Evolutionary conservation across 768 basidiomycete species (phyloP), one percentile per base, ranked within the genome.

Genomic region (Psilocybe subaeruginosa): DNA sequence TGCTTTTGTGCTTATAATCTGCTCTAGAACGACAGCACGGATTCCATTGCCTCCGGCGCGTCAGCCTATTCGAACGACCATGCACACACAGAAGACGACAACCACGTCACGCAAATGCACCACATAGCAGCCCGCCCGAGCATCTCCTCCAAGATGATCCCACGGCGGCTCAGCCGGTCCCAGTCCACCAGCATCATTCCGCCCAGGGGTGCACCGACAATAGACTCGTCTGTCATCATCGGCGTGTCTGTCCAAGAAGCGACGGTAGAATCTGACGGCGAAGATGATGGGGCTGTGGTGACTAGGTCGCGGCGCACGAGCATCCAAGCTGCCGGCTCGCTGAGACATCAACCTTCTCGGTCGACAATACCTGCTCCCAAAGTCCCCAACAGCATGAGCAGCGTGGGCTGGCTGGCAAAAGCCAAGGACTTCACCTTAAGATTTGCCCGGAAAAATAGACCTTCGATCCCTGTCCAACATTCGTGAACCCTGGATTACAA

Each of bases 231-330:
- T 57, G 62, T 81, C 63, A 72, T 81, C 48, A 78, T 86, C 33
- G 82, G 76, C 29, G 78, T 85, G 8, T 82, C 80, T 52, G 77
- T 85, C 37, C 78, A 83, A 61, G 75, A 77, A 59, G 82, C 82
- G 0, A 83, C 75, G 5, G 74, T 75, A 9, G 75, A 77, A 56
- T 58, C 74, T 2, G 54, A 68, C 54, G 58, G 54, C n/a, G 63
- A 43, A n/a, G 41, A 60, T 14, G 56, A 56, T 12, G 61, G 64
- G 1, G 58, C 63, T 7, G 61, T 67, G 7, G 61, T 23, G 23
- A 23, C 60, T 1, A 59, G 57, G 12, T 68, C 69, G n/a, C 59
- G 68, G 37, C 66, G 69, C 5, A 73, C 70, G 8, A 67, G 66
- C 39, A 61, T 67, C 23, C 73, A 75, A 37, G 74, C 76, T 17